Conservation (phyloP, 2,329 filamentous ascomycete species). For the Colletotrichum sublineola region DNA sequence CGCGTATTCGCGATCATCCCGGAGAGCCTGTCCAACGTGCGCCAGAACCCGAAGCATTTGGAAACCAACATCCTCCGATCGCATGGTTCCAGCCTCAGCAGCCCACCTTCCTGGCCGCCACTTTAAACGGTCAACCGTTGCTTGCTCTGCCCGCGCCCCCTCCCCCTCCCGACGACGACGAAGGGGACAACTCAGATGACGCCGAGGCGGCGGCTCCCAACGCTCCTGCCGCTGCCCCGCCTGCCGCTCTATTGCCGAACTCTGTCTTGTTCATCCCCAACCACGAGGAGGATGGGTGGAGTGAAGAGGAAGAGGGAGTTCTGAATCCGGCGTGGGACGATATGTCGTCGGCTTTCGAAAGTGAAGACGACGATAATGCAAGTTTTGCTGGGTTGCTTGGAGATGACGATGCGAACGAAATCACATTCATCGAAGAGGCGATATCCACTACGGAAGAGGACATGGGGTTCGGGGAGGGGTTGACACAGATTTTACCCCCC, state of each 20-base stretch:
- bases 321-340: conserved; percentile 43
- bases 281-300: conserved; percentile 41
- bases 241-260: neutral
- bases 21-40: conserved; percentile 16
- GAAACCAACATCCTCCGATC: neutral
- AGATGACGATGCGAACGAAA: conserved; percentile 19
- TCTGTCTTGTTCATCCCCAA: conserved; percentile 16
- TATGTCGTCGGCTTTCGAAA: conserved; percentile 28
- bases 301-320: conserved; percentile 40
- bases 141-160: conserved; percentile 21
- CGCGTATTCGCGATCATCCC: conserved; percentile 38
- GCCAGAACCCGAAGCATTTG: conserved; percentile 24
- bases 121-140: conserved; percentile 13
- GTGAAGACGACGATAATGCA: conserved; percentile 42
- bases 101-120: conserved; percentile 10
- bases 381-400: conserved; percentile 11
- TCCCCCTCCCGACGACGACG: conserved; percentile 10
- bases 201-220: conserved; percentile 1
- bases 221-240: neutral
- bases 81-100: conserved; percentile 22
- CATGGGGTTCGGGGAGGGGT: neutral
- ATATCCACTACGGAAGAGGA: conserved; percentile 1
- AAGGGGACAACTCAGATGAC: conserved; percentile 24
- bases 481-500: conserved; percentile 22
- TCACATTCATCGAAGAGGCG: conserved; percentile 23